Base-by-base conservation (phyloP, 192 early-diverging fungal genomes). In the Coemansia sp. region DNA sequence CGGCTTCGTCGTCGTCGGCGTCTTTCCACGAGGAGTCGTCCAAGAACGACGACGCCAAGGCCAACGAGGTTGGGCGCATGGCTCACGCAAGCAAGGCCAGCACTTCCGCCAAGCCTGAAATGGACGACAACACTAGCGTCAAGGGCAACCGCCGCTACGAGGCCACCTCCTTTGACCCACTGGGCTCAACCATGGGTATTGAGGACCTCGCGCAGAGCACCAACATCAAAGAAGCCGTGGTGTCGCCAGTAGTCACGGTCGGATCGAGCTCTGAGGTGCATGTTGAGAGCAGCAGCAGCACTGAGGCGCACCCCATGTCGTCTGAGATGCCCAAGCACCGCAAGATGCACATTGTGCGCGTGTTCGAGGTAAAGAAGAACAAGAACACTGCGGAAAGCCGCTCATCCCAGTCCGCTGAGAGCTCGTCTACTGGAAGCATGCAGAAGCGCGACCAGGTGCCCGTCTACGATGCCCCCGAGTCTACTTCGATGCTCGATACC, bases 301-400 rank as follows among this genome's bases (percentile, higher is more conserved):
- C 50, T 2, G 49, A 15, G 0, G 22, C 39, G 7, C 9, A 4
- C 8, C 14, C 42, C 1, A 33, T 33, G 1, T 48, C 41, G 4
- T 32, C 53, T 9, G 63, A 54, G 0, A 5, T 10, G 8, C 25
- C 59, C 43, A 62, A 58, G 53, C 63, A 56, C 54, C 70, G 70
- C 59, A 74, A 74, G 64, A 74, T 74, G 70, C 70, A 61, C 30
- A 56, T 74, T 36, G 70, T 74, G 51, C 64, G 60, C 25, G 70
- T 74, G 15, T 74, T 58, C 46, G 63, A 74, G 63, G 70, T 74
- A 26, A 74, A 74, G 70, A 74, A 74, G 60, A 74, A 63, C 69
- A 65, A 67, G 59, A 45, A 45, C 45, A n/a, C n/a, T 10, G 25
- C 38, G 17, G 34, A 41, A 5, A 56, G 40, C 21, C 47, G 27